Percentiles rank a stretch among this genome's conserved stretches.
These are phyloP conservation scores for Wickerhamiella alocasiicola DNA, from an alignment of 805 yeast genomes.

Conservation along the genomic window DNA sequence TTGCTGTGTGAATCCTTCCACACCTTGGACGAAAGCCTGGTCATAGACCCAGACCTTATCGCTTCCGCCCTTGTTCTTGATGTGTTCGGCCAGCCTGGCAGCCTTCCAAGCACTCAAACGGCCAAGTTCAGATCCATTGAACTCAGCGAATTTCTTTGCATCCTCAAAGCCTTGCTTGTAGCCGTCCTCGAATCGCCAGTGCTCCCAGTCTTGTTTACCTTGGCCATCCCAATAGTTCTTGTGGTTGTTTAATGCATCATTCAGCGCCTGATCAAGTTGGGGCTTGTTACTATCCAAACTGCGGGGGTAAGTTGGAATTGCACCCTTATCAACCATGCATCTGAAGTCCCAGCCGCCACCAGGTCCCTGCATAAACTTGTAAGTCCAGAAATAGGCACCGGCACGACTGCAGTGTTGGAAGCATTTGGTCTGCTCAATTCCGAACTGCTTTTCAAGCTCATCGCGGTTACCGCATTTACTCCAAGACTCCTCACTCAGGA, in stretches of 20 bases:
- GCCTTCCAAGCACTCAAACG: constrained; percentile 55
- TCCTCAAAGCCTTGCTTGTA: constrained; percentile 67
- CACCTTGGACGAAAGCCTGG: constrained; percentile 65
- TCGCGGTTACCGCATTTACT: constrained; percentile 38
- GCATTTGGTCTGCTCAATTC: constrained; percentile 39
- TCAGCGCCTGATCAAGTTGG: constrained; percentile 31
- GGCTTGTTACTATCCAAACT: constrained; percentile 5
- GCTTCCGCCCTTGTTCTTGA: constrained; percentile 40
- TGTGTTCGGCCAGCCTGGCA: constrained; percentile 53
- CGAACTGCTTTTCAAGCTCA: constrained; percentile 47
- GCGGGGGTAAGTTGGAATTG: constrained; percentile 30
- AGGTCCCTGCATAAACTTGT: constrained; percentile 70
- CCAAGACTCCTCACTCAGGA: constrained; percentile 70
- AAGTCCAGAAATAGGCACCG: constrained; percentile 87
- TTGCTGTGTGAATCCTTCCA: constrained; percentile 28
- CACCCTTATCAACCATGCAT: constrained; percentile 58
- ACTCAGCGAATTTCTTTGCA: constrained; percentile 50
- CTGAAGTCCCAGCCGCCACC: constrained; percentile 96
- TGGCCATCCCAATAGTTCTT: constrained; percentile 53
- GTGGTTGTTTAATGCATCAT: constrained; percentile 37
- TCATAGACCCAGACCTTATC: constrained; percentile 76
- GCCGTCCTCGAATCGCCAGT: constrained; percentile 71
- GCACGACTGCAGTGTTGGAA: constrained; percentile 44
- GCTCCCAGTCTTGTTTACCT: constrained; percentile 51
- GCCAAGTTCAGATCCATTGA: constrained; percentile 63